Evolutionary conservation across 2,329 filamentous ascomycete species (phyloP), one percentile per base, ranked within the genome.

Genomic region (Simplicillium sp.): DNA sequence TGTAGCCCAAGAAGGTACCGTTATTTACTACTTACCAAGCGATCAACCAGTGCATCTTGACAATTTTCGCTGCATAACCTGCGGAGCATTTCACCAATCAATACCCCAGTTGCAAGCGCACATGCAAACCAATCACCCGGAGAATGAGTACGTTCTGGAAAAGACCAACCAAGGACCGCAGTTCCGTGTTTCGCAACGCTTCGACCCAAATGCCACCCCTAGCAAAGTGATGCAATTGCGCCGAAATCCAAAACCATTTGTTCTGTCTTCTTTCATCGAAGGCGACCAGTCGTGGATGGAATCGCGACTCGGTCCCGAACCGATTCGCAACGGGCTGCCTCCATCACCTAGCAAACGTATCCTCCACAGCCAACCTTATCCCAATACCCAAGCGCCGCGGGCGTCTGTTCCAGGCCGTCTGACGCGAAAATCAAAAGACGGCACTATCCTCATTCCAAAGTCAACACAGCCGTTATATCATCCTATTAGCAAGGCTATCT

Each of bases 381-480:
- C 6, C 34, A 39, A 33, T 11, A 25, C 29, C 14, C 29, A 12
- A 37, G 14, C 36, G 37, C 37, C 20, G 29, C 39, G 13, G 16
- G 28, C 7, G 6, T 14, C 12, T 11, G 14, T 11, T 11, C 28
- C 12, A 28, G 13, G 20, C 28, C 38, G 37, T 32, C 39, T 34
- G n/a, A 20, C 28, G 38, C 37, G 37, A 40, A 43, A 43, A 37
- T 16, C 12, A 52, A 36, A 46, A 44, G 31, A 59, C 43, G 35
- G 42, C 64, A 60, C 48, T 4, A 53, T 68, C 17, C 41, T 67
- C 17, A 66, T 77, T 29, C 74, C 73, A 7, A 54, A 66, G 4
- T 73, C 65, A 8, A 66, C 64, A 18, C 70, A 75, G 42, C 66
- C 67, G 7, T 64, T 79, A n/a, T 79, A 69, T 44, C 73, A 79